Evolutionary conservation across 441 rosid species (phyloP).

Genomic region (Rhodomyrtus psidioides): DNA sequence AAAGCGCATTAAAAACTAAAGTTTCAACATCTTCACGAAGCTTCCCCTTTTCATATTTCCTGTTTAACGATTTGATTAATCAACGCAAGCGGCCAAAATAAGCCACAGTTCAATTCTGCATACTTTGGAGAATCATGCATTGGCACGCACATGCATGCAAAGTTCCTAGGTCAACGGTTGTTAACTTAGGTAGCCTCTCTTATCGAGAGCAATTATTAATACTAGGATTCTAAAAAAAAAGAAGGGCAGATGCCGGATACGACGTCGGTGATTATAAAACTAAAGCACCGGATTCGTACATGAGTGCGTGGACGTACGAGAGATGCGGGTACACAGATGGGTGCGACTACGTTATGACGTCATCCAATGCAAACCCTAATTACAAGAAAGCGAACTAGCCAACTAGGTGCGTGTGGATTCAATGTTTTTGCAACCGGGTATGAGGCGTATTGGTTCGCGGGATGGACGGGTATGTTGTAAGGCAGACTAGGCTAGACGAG

Average conservation of each 20-base stretch:
- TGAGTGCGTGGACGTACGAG: not conserved
- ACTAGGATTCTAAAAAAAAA: not conserved
- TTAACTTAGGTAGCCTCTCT: not conserved
- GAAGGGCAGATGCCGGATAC: too few relatives aligned
- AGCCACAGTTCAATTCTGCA: not conserved
- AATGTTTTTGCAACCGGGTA: not conserved
- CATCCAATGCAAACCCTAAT: not conserved
- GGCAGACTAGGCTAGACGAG: not conserved
- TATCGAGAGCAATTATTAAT: not conserved
- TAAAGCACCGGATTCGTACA: not conserved
- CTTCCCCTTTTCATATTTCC: not conserved
- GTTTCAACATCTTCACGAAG: not conserved
- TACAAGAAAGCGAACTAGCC: not conserved
- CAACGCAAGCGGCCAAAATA: not conserved
- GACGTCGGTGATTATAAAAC: not conserved
- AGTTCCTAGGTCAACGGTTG: not conserved
- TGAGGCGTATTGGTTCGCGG: not conserved
- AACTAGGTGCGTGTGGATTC: not conserved
- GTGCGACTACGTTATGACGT: not conserved
- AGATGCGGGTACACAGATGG: not conserved
- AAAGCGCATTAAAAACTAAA: not conserved
- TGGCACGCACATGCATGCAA: not conserved
- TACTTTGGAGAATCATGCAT: not conserved
- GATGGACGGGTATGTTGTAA: not conserved
- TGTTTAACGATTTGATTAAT: not conserved